Conservation (phyloP, 768 basidiomycete genomes). For the Boletus barrowsii region DNA sequence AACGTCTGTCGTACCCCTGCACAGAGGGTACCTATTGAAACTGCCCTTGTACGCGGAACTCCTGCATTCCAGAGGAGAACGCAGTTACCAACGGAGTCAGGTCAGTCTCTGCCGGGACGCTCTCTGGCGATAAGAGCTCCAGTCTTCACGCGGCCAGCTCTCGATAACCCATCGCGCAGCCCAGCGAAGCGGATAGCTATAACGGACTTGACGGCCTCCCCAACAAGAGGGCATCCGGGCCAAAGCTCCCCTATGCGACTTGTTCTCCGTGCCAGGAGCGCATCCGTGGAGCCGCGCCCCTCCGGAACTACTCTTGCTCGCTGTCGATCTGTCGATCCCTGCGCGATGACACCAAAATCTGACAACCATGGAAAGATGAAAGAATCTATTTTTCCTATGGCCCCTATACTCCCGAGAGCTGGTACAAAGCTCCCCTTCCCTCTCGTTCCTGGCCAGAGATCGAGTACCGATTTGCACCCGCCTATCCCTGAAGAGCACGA, state of each 20-base stretch:
- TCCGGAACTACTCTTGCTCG: conserved; percentile 12
- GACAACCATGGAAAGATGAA: conserved; percentile 12
- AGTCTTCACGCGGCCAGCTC: conserved; percentile 41
- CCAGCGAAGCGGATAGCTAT: conserved; percentile 34
- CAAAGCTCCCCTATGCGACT: conserved; percentile 17
- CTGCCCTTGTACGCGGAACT: conserved; percentile 49
- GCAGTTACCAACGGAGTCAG: conserved; percentile 30
- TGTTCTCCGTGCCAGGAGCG: conserved; percentile 27
- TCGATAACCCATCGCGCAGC: conserved; percentile 37
- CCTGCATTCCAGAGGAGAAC: conserved; percentile 47
- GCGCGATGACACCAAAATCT: conserved; percentile 2
- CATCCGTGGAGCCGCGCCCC: conserved; percentile 36
- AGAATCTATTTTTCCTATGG: conserved; percentile 22
- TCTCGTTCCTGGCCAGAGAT: conserved; percentile 22
- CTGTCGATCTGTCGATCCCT: conserved; percentile 32
- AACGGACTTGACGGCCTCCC: conserved; percentile 26
- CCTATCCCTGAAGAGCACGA: conserved; percentile 36
- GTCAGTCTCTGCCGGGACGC: conserved; percentile 17
- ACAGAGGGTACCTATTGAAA: conserved; percentile 55
- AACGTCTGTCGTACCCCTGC: conserved; percentile 57
- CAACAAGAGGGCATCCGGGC: conserved; percentile 12
- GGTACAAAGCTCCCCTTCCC: conserved; percentile 28
- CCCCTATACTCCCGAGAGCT: conserved; percentile 5
- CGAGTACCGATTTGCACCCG: conserved; percentile 16
- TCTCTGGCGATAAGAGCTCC: conserved; percentile 20